phyloP scores from a whole-genome alignment of 805 yeast species.

The Candida verbasci region DNA sequence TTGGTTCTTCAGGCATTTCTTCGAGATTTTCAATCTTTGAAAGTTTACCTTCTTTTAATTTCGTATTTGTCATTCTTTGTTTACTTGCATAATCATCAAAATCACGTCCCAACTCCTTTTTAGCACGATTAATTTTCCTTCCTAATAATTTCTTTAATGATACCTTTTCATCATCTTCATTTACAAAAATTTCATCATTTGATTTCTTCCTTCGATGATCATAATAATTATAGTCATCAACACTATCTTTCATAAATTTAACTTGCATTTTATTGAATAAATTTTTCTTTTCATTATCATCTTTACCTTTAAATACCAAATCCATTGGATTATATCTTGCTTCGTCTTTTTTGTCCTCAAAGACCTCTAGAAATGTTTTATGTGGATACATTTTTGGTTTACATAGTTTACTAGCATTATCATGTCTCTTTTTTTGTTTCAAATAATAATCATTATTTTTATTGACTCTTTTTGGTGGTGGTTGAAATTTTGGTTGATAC shows the following conservation, averaged over 20 bases:
- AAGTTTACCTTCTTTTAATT: slow-evolving; percentile 1
- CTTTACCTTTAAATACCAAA: slow-evolving; percentile 30
- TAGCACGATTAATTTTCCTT: slow-evolving; percentile 17
- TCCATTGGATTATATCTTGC: slow-evolving; percentile 37
- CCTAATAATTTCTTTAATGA: slow-evolving; percentile 7
- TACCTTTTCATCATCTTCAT: slow-evolving; percentile 14
- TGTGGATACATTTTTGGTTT: slow-evolving; percentile 37
- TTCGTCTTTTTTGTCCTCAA: slow-evolving; percentile 24
- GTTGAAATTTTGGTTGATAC: slow-evolving; percentile 2
- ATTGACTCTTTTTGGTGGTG: slow-evolving; percentile 2
- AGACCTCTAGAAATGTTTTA: slow-evolving; percentile 36
- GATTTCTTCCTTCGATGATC: slow-evolving; percentile 10
- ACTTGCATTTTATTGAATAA: slow-evolving; percentile 24
- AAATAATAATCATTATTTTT: slow-evolving; percentile 29
- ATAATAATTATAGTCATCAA: slow-evolving; percentile 33
- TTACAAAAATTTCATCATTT: slow-evolving; percentile 17
- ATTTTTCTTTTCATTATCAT: slow-evolving; percentile 18
- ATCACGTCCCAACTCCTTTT: slow-evolving; percentile 21
- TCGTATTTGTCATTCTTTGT: slow-evolving; percentile 11
- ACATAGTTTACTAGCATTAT: slow-evolving; percentile 21
- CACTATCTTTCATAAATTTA: slow-evolving; percentile 27
- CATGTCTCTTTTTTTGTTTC: slow-evolving; percentile 32
- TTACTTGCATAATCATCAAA: slow-evolving; percentile 16
- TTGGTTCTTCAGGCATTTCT: slow-evolving; percentile 9
- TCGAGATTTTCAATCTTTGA: slow-evolving; percentile 7